phyloP scores from a whole-genome alignment of 139 green algal species.

The Chlorella sp. region DNA sequence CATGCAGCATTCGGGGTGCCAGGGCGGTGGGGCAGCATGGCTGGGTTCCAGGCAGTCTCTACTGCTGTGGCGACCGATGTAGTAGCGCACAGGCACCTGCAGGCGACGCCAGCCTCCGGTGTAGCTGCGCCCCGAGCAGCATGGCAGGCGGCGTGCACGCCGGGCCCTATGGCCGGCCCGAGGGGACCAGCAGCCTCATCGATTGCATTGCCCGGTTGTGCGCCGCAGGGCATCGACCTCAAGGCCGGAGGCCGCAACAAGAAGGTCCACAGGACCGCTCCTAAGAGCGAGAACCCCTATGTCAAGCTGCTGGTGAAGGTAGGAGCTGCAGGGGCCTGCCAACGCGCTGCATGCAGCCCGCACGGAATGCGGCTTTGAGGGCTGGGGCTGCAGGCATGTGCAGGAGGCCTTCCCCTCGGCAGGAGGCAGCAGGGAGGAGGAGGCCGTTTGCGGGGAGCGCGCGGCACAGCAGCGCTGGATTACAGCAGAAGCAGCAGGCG shows the following conservation, averaged over 20 bases:
- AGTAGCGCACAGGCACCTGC: background rate
- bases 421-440: background rate
- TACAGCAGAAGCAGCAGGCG: background rate
- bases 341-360: background rate
- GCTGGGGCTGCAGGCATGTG: too few relatives aligned
- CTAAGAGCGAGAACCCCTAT: slow-evolving; percentile 99
- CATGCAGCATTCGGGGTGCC: background rate
- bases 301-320: slow-evolving; percentile 99
- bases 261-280: slow-evolving; percentile 86
- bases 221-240: slow-evolving; percentile 95
- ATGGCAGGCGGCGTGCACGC: background rate
- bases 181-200: background rate
- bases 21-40: background rate
- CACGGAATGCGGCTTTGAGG: background rate
- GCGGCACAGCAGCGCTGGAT: background rate
- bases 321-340: background rate
- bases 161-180: background rate
- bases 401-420: too few relatives aligned
- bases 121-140: background rate
- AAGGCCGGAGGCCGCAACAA: slow-evolving; percentile 96
- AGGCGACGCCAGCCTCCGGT: background rate
- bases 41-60: background rate
- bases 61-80: background rate
- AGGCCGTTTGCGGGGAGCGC: background rate
- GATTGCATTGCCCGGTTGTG: background rate